These are phyloP conservation scores for Solanum peruvianum DNA, from an alignment of 257 asterid species.

Conservation along the genomic window DNA sequence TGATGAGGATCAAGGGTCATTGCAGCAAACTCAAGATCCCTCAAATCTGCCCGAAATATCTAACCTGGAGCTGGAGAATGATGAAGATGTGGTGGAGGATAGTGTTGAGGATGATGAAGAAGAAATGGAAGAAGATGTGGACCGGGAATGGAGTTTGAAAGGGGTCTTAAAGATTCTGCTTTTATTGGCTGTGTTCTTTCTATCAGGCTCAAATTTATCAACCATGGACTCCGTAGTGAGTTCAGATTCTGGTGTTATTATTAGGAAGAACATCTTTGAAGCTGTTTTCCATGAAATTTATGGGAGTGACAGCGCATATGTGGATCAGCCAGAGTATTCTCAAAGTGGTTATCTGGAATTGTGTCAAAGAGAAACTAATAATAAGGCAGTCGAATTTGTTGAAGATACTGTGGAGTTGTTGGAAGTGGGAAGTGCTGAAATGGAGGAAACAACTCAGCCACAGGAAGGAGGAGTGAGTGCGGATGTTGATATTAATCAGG, in stretches of 20 bases:
- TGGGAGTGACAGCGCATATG: background rate
- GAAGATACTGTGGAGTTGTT: background rate
- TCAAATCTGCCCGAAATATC: background rate
- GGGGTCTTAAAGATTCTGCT: slow-evolving; percentile 32
- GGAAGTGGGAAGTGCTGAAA: background rate
- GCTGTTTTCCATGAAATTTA: background rate
- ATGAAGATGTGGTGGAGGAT: slow-evolving; percentile 10
- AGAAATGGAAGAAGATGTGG: slow-evolving; percentile 9
- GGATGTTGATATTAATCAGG: slow-evolving; percentile 1
- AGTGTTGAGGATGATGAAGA: slow-evolving; percentile 16
- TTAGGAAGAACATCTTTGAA: slow-evolving; percentile 22
- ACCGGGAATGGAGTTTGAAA: slow-evolving; percentile 27
- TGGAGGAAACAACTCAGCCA: background rate
- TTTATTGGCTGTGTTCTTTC: slow-evolving; percentile 17
- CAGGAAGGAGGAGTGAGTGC: background rate
- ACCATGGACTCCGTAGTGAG: slow-evolving; percentile 5
- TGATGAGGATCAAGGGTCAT: slow-evolving; percentile 16
- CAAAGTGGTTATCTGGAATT: slow-evolving; percentile 2
- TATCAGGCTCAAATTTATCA: slow-evolving; percentile 28
- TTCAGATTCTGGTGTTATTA: background rate
- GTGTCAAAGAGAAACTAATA: slow-evolving; percentile 6
- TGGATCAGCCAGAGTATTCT: background rate
- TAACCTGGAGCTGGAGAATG: background rate
- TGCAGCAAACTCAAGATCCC: slow-evolving; percentile 8
- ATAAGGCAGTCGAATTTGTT: slow-evolving; percentile 5